phyloP scores from a whole-genome alignment of 805 yeast genomes.

The Priceomyces medius region DNA sequence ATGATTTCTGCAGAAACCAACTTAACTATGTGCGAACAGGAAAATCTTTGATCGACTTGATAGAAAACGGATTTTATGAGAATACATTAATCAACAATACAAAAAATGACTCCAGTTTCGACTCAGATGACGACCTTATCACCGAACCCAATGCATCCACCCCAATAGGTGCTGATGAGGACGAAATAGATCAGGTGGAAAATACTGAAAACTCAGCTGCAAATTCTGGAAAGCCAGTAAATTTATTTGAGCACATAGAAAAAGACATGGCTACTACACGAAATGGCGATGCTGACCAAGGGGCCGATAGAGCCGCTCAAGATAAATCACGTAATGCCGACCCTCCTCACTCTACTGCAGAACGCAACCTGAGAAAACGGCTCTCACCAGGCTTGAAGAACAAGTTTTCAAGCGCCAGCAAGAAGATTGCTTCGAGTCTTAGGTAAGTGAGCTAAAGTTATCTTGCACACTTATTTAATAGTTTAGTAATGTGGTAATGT shows the following conservation, averaged over 20 bases:
- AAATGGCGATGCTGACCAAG: neutral
- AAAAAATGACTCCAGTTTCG: constrained; percentile 19
- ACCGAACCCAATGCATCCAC: constrained; percentile 24
- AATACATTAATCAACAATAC: neutral
- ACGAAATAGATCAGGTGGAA: constrained; percentile 5
- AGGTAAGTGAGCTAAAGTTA: constrained; percentile 2
- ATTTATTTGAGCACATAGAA: constrained; percentile 20
- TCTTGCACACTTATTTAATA: too few species aligned
- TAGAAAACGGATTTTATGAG: constrained; percentile 17
- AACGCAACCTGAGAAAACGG: constrained; percentile 7
- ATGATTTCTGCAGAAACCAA: constrained; percentile 21
- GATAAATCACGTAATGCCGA: neutral
- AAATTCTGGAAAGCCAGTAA: constrained; percentile 6
- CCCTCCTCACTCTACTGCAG: neutral
- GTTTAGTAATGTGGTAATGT: neutral
- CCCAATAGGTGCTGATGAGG: constrained; percentile 22
- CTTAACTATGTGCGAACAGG: constrained; percentile 33
- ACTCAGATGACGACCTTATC: constrained; percentile 20
- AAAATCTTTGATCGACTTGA: constrained; percentile 21
- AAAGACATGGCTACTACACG: constrained; percentile 8
- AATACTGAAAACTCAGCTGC: neutral
- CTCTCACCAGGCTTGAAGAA: constrained; percentile 12
- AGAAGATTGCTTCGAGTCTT: constrained; percentile 14
- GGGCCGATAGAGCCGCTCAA: neutral
- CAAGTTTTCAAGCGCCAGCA: constrained; percentile 13